Evolutionary conservation across 768 basidiomycete genomes (phyloP), one percentile per base, ranked within the genome.

Genomic region (Sporobolomyces roseus): DNA sequence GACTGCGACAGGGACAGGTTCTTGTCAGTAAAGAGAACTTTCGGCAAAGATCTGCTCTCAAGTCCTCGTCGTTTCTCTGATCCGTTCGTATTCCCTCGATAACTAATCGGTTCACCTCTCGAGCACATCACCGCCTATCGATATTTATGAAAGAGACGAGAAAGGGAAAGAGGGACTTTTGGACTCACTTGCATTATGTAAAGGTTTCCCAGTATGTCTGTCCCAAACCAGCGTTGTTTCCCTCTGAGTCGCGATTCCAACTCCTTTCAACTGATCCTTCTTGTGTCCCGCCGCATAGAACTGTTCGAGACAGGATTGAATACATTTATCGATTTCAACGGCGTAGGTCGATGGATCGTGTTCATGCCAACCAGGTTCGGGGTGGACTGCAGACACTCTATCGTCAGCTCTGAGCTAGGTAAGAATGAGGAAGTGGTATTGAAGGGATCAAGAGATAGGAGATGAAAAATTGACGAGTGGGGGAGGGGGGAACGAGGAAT

Each of bases 141-240:
- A n/a, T n/a, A n/a, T n/a, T n/a, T n/a, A n/a, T 9, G 38, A 27
- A 33, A 36, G 16, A 41, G n/a, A 14, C 21, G 45, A 14, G 13
- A 46, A 23, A 48, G 17, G 33, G 35, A 43, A 41, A 25, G 12
- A 9, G 12, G 36, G 48, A 17, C 21, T 6, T 21, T n/a, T n/a
- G 43, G 9, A 65, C 68, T 49, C 33, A 70, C 69, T 89, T 29
- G 91, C 90, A 61, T 83, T 85, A 80, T 90, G 90, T 7, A 96
- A 79, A 0, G 93, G 88, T 78, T 89, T 88, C 49, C 96, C 96
- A 0, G 93, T 93, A 76, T 82, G 83, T 68, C 88, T 85, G 77
- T 89, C 90, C 96, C 96, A 98, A 23, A 86, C 89, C 35, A 98
- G 86, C 3, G 93, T 86, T 1, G 96, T 98, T 79, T 98, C 96